A percentile compares a stretch with the other conserved stretches of the same genome.
phyloP scores from a whole-genome alignment of 2,329 filamentous ascomycete genomes.

The Herpotrichia juniperi region DNA sequence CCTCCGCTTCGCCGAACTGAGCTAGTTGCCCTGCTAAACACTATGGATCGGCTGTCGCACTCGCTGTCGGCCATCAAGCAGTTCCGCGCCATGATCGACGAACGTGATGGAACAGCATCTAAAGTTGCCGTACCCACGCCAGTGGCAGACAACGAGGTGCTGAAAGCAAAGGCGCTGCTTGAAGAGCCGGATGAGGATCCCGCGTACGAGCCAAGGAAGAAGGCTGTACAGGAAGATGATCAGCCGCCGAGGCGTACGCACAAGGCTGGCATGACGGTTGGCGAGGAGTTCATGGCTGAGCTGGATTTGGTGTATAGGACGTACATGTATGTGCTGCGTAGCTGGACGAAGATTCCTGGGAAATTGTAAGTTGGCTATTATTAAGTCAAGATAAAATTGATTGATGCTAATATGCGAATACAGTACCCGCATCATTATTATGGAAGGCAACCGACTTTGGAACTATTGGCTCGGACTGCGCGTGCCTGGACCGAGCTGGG shows the following conservation, averaged over 20 bases:
- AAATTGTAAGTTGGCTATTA: constrained; percentile 68
- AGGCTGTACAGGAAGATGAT: constrained; percentile 41
- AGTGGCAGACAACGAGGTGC: constrained; percentile 31
- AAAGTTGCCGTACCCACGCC: constrained; percentile 19
- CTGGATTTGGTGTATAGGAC: constrained; percentile 66
- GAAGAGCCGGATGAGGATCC: constrained; percentile 23
- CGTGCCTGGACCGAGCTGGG: constrained; percentile 63
- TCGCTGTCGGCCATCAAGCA: constrained; percentile 76
- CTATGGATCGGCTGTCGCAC: constrained; percentile 83
- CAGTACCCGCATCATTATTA: constrained; percentile 58
- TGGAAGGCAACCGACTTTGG: constrained; percentile 63
- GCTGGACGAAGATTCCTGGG: constrained; percentile 73
- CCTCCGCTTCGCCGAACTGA: constrained; percentile 85
- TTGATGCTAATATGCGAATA: neutral
- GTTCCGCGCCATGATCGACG: constrained; percentile 66
- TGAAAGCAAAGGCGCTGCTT: constrained; percentile 38
- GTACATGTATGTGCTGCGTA: constrained; percentile 68
- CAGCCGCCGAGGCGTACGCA: constrained; percentile 48
- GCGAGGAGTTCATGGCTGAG: constrained; percentile 69
- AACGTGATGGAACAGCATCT: constrained; percentile 39
- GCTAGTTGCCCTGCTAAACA: constrained; percentile 93
- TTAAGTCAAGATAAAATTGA: constrained; percentile 14
- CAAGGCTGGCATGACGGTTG: constrained; percentile 51
- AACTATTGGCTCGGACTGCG: constrained; percentile 69
- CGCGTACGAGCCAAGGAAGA: constrained; percentile 6